These are phyloP conservation scores for Aspergillus floridensis DNA, from an alignment of 2,329 filamentous ascomycete genomes.

Conservation along the genomic window DNA sequence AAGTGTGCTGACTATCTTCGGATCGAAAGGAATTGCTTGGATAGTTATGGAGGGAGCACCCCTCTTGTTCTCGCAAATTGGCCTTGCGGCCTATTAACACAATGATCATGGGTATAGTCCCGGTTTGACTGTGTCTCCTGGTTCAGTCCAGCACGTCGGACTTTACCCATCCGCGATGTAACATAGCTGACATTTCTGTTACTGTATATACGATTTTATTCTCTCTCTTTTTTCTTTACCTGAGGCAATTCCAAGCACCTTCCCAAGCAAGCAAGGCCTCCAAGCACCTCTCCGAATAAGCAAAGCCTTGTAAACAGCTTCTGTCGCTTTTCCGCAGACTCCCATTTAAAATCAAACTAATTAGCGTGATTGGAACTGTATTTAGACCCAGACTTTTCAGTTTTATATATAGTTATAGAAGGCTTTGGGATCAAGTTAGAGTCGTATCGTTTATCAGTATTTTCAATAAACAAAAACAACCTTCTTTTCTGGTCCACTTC, in stretches of 20 bases:
- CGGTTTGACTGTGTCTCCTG: not conserved
- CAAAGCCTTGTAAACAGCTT: no score
- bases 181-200: conserved; percentile 2
- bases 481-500: no score
- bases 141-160: not conserved
- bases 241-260: not conserved
- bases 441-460: no score
- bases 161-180: not conserved
- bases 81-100: conserved; percentile 16
- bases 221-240: not conserved
- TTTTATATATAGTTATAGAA: no score
- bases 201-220: not conserved
- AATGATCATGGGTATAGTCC: not conserved
- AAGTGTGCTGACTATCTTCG: conserved; percentile 2
- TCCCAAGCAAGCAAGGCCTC: no score
- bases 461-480: no score
- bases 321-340: no score
- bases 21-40: conserved; percentile 69
- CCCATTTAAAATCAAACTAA: no score
- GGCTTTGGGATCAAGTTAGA: no score
- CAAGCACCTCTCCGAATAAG: no score
- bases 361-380: no score
- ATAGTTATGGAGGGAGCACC: conserved; percentile 74
- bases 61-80: conserved; percentile 61
- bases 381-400: no score